These are phyloP conservation scores for Trypanosoma mega DNA, from an alignment of 208 protist species.

Conservation along the genomic window DNA sequence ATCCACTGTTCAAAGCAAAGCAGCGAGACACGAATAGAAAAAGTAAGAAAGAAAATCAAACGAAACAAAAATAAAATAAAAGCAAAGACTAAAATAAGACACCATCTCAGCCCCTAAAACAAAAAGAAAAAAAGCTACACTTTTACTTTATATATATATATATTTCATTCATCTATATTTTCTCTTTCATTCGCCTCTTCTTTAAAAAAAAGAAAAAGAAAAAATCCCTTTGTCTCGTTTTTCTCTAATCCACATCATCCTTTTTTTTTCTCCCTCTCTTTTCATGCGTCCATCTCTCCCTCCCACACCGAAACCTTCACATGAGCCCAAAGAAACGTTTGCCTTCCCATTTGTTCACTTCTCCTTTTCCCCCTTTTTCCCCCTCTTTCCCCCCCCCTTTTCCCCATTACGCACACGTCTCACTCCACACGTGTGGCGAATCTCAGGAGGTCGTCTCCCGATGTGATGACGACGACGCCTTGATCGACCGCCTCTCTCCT, in stretches of 20 bases:
- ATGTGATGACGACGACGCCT: conserved; percentile 69
- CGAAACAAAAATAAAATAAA: no score
- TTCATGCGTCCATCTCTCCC: no score
- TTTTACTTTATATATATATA: no score
- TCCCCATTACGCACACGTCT: background rate
- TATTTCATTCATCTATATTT: no score
- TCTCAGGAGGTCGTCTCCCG: conserved; percentile 69
- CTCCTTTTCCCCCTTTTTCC: background rate
- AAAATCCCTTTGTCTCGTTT: background rate
- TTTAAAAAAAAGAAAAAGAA: conserved; percentile 15
- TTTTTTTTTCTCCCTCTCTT: conserved; percentile 1
- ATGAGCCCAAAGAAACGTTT: no score
- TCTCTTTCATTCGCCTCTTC: no score
- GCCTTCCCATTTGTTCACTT: no score
- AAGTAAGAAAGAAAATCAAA: conserved; percentile 2
- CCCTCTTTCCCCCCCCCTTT: background rate
- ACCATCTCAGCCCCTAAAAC: no score
- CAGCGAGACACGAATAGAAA: background rate
- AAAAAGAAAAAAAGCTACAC: no score
- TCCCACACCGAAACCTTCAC: no score
- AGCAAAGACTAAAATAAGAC: no score
- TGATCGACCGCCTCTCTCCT: conserved; percentile 24
- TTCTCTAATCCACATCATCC: background rate
- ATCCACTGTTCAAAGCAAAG: no score
- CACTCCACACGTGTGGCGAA: conserved; percentile 57